Evolutionary conservation across 495 filamentous ascomycete species (phyloP), one percentile per base, ranked within the genome.

Genomic region (Schizothecium vesticola): DNA sequence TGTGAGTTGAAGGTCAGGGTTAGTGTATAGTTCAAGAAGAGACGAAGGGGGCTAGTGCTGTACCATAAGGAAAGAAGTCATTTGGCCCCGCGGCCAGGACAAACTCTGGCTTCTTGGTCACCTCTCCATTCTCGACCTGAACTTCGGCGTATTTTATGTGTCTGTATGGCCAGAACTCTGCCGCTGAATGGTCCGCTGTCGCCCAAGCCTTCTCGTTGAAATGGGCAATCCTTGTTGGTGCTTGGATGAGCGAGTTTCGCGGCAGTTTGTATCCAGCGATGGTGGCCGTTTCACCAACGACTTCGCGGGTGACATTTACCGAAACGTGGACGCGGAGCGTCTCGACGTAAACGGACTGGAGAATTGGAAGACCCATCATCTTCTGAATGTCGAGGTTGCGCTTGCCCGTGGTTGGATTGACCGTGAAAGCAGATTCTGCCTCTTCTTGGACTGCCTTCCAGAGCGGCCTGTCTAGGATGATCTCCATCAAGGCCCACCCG

Each of bases 31-130:
- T 16, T 56, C n/a, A 25, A 51, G 22, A 24, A 24, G 13, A 9
- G 22, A 26, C 22, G 29, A 2, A 12, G n/a, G n/a, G 21, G 6
- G 59, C 7, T 24, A 43, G n/a, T 11, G 23, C 23, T 33, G 21
- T 55, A 64, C 61, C 61, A 19, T 64, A 64, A 26, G 61, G 61
- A 21, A 64, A 64, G 36, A 64, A 64, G 11, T 64, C 61, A 56
- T 51, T 64, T 25, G 61, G 61, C 1, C 61, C 61, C n/a, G 61
- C 61, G 10, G 61, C 31, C 31, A 64, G 21, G 33, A 25, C 61
- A 26, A 64, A 64, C 61, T 64, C 61, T 2, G 61, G 1, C 36
- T 55, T 64, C 22, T 24, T 12, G 10, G 23, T 51, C 21, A 1
- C 29, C 9, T 63, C 16, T 22, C 61, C 33, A 22, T 28, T 62